A percentile compares a stretch with the other conserved stretches of the same genome.
These are phyloP conservation scores for Colletotrichum cordylinicola DNA, from an alignment of 2,329 filamentous ascomycete species.

Conservation along the genomic window DNA sequence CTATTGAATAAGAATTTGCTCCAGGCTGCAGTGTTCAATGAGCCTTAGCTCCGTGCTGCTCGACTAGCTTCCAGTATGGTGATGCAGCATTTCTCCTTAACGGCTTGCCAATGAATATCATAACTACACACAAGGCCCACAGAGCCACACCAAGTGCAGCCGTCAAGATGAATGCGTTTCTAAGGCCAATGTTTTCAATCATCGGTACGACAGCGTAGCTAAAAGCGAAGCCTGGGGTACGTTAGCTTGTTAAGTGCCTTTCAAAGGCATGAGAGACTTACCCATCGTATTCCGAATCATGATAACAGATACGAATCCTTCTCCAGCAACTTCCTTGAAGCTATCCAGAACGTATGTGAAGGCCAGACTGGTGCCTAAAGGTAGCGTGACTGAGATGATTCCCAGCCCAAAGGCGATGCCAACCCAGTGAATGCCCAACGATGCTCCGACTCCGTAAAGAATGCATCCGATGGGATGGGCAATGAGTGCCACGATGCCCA, in stretches of 20 bases:
- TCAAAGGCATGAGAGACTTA: neutral
- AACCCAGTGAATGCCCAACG: slow-evolving; percentile 28
- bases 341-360: slow-evolving; percentile 30
- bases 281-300: slow-evolving; percentile 29
- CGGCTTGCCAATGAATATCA: slow-evolving; percentile 17
- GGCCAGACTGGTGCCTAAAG: slow-evolving; percentile 26
- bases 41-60: neutral
- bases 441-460: slow-evolving; percentile 27
- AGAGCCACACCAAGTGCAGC: slow-evolving; percentile 22
- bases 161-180: slow-evolving; percentile 26
- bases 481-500: slow-evolving; percentile 24
- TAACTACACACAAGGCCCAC: slow-evolving; percentile 18
- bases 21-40: neutral
- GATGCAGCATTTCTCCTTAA: slow-evolving; percentile 18
- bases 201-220: slow-evolving; percentile 29
- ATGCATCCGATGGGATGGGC: slow-evolving; percentile 28
- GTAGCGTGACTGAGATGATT: slow-evolving; percentile 26
- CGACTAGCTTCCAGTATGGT: slow-evolving; percentile 26
- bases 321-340: slow-evolving; percentile 29
- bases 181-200: slow-evolving; percentile 24
- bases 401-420: slow-evolving; percentile 27
- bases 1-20: neutral
- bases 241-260: neutral
- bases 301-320: slow-evolving; percentile 26
- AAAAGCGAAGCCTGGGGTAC: slow-evolving; percentile 26